phyloP scores from a whole-genome alignment of 2,329 filamentous ascomycete genomes.

The Penicillium sp. region DNA sequence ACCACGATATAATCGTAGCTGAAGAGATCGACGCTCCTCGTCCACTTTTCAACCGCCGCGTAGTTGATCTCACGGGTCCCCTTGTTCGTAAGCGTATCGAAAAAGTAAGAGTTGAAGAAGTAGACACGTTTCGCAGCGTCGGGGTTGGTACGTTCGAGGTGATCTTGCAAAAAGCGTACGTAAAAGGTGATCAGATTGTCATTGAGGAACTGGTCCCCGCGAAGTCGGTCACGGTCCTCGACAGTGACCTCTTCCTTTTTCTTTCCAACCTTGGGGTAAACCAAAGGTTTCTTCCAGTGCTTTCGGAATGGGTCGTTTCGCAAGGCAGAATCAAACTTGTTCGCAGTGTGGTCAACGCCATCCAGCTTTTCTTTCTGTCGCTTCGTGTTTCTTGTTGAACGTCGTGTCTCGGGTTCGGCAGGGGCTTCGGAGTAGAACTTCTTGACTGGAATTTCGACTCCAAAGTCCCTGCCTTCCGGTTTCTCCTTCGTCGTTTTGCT shows the following conservation, averaged over 20 bases:
- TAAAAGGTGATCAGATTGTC: conserved; percentile 93
- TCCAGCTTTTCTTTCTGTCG: neutral
- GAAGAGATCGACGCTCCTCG: conserved; percentile 79
- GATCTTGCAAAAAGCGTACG: conserved; percentile 69
- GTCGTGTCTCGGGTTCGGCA: conserved; percentile 34
- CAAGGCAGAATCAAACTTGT: conserved; percentile 17
- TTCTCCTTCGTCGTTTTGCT: conserved; percentile 5
- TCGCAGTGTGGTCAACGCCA: neutral
- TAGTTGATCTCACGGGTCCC: conserved; percentile 71
- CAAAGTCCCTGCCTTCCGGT: conserved; percentile 13
- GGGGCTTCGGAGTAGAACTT: conserved; percentile 17
- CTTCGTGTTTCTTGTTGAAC: conserved; percentile 22
- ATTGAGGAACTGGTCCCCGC: conserved; percentile 85
- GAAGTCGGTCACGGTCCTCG: conserved; percentile 65
- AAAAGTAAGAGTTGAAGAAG: conserved; percentile 94
- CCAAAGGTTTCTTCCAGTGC: conserved; percentile 42
- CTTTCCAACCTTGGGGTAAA: conserved; percentile 50
- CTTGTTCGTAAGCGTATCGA: conserved; percentile 69
- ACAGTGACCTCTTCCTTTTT: conserved; percentile 49
- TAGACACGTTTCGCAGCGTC: conserved; percentile 68
- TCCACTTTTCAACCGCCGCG: conserved; percentile 83
- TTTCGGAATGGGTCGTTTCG: conserved; percentile 23
- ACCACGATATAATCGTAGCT: conserved; percentile 86
- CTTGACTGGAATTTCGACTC: conserved; percentile 34
- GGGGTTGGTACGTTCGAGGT: conserved; percentile 58